Evolutionary conservation across 1,284 basidiomycete species (phyloP), one percentile per base, ranked within the genome.

Genomic region (Fomitiporia mediterranea): DNA sequence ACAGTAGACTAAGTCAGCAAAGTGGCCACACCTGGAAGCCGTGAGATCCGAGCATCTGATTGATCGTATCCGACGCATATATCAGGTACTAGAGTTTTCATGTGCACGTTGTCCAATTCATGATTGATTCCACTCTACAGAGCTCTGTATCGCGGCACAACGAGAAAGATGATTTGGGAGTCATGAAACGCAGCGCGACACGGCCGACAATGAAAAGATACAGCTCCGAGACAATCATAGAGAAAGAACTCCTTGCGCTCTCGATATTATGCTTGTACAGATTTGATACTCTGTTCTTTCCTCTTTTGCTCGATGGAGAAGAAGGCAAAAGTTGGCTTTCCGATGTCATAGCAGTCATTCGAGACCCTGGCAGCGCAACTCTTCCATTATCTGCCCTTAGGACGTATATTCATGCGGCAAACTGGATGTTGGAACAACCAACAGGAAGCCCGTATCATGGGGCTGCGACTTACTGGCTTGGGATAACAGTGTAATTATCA

Each of bases 241-340:
- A 89, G 60, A 74, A 78, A 35, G 87, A 89, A 58, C 71, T 88
- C 8, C 71, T 91, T 7, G 70, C 88, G 13, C 72, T 90, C 4
- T 79, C 79, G 1, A 75, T 88, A 17, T 69, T 89, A 6, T 76
- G 84, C 0, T 69, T 91, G 13, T 89, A 83, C 80, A 79, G 86
- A n/a, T 68, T 76, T 2, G 75, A 79, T 53, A 72, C 78, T 1
- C 63, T 70, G 32, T 85, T 85, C 68, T 81, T 79, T 60, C 66
- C 61, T 61, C 3, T 60, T 25, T 65, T 66, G 4, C 68, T 71
- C 8, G 37, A 56, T 8, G 43, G 47, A 11, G 51, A 51, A 15
- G 35, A 48, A 34, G 39, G 25, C 15, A 13, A 21, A 23, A 48
- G 19, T 19, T 84, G 79, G 79, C 65, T 78, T 35, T 68, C 71